phyloP scores from a whole-genome alignment of 257 asterid species.

The Ligustrum vulgare region DNA sequence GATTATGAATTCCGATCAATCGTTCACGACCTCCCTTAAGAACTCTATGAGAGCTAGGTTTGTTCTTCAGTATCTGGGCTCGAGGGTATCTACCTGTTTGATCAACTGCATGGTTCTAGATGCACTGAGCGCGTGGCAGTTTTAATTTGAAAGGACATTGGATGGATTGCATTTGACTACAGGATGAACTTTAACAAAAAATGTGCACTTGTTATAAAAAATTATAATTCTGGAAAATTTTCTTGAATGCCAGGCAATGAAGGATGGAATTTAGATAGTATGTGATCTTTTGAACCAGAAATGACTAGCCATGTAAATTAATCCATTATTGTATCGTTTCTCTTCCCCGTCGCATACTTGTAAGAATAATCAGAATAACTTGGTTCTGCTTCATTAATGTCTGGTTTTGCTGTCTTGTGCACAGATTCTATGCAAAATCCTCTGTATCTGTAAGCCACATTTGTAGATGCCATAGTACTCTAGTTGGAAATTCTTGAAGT shows the following conservation, averaged over 20 bases:
- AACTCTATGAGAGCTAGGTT: background rate
- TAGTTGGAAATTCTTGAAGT: background rate
- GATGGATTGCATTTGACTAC: slow-evolving; percentile 22
- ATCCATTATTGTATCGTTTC: background rate
- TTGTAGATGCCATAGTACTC: background rate
- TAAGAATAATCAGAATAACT: background rate
- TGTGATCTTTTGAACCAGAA: slow-evolving; percentile 12
- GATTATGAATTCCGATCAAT: background rate
- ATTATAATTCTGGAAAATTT: background rate
- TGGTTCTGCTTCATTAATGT: background rate
- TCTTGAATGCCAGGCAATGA: slow-evolving; percentile 24
- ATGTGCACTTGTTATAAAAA: slow-evolving; percentile 19
- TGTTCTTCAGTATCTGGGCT: background rate
- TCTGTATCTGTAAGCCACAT: background rate
- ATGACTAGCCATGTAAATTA: slow-evolving; percentile 11
- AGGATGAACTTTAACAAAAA: slow-evolving; percentile 6
- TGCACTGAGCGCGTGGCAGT: background rate
- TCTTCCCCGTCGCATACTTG: background rate
- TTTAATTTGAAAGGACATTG: background rate
- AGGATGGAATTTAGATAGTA: slow-evolving; percentile 24
- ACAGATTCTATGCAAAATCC: background rate
- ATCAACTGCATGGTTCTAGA: background rate
- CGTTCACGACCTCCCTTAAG: background rate
- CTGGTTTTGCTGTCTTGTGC: background rate
- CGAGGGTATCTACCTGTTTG: background rate